phyloP scores from a whole-genome alignment of 2,329 filamentous ascomycete species.

The Scytalidium lignicola region DNA sequence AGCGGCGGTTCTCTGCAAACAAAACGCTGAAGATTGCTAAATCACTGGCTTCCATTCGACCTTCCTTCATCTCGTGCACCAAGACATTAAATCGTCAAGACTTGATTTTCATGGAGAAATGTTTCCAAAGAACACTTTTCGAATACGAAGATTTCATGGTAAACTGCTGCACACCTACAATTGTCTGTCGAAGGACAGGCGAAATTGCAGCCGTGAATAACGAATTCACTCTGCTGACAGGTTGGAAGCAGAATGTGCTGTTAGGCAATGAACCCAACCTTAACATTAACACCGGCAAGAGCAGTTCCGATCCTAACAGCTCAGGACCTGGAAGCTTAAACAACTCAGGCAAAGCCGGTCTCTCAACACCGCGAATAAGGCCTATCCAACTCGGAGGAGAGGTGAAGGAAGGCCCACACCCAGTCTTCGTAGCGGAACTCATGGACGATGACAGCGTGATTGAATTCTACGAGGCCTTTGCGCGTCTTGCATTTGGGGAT shows the following conservation, averaged over 20 bases:
- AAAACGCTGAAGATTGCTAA: slow-evolving; percentile 81
- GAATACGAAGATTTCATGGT: slow-evolving; percentile 93
- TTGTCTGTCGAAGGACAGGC: slow-evolving; percentile 86
- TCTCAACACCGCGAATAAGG: slow-evolving; percentile 48
- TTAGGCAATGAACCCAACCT: slow-evolving; percentile 82
- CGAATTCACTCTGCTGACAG: slow-evolving; percentile 92
- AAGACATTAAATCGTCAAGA: slow-evolving; percentile 85
- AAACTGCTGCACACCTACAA: slow-evolving; percentile 80
- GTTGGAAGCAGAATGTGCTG: slow-evolving; percentile 87
- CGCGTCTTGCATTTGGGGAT: slow-evolving; percentile 86
- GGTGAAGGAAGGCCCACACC: slow-evolving; percentile 50
- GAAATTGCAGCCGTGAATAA: slow-evolving; percentile 95
- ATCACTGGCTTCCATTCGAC: slow-evolving; percentile 81
- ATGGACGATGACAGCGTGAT: slow-evolving; percentile 91
- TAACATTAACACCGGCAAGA: slow-evolving; percentile 66
- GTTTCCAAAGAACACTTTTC: slow-evolving; percentile 85
- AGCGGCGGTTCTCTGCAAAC: slow-evolving; percentile 69
- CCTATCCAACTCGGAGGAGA: slow-evolving; percentile 36
- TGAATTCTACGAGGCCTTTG: slow-evolving; percentile 94
- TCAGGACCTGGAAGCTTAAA: slow-evolving; percentile 16
- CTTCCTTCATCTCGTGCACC: slow-evolving; percentile 88
- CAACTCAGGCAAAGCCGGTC: slow-evolving; percentile 36
- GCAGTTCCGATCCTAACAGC: slow-evolving; percentile 43
- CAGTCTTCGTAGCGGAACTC: slow-evolving; percentile 86
- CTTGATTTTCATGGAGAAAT: slow-evolving; percentile 96